phyloP scores from a whole-genome alignment of 352 stramenopile species.

The Phytophthora crassamura region DNA sequence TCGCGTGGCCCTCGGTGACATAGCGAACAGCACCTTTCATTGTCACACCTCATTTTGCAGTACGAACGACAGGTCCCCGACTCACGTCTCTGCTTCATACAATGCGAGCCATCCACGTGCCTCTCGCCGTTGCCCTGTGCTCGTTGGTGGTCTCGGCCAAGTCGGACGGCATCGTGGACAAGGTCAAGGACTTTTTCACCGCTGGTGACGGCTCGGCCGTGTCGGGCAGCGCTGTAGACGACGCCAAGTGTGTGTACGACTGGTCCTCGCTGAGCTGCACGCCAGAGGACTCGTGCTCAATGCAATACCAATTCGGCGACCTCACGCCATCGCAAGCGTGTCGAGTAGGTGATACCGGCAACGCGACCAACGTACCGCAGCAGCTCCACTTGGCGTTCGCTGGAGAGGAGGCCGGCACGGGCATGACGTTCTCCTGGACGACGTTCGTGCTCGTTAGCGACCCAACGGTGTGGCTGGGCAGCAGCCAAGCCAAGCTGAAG shows the following conservation, averaged over 20 bases:
- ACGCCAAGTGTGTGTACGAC: conserved; percentile 41
- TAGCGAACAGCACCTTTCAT: not conserved
- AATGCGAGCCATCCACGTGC: conserved; percentile 4
- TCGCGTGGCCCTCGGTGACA: not conserved
- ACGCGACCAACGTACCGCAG: conserved; percentile 38
- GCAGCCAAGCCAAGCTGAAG: conserved; percentile 4
- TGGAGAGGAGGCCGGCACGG: conserved; percentile 35
- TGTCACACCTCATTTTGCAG: not conserved
- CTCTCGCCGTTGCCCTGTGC: conserved; percentile 1
- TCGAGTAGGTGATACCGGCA: conserved; percentile 31
- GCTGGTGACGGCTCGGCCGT: conserved; percentile 12
- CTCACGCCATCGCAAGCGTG: conserved; percentile 42
- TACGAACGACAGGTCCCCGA: not conserved
- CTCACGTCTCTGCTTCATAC: not conserved
- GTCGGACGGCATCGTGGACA: conserved; percentile 7
- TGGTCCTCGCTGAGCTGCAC: conserved; percentile 59
- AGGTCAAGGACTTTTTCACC: conserved; percentile 26
- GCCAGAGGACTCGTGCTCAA: conserved; percentile 32
- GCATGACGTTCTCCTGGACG: conserved; percentile 48
- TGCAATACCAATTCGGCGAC: conserved; percentile 40
- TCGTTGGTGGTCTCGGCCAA: conserved; percentile 9
- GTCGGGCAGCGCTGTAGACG: conserved; percentile 37
- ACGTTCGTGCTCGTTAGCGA: conserved; percentile 31
- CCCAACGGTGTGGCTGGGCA: conserved; percentile 40
- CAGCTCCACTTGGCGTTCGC: conserved; percentile 52